Conservation (phyloP, 2,329 filamentous ascomycete genomes). For the Fusarium austroafricanum region DNA sequence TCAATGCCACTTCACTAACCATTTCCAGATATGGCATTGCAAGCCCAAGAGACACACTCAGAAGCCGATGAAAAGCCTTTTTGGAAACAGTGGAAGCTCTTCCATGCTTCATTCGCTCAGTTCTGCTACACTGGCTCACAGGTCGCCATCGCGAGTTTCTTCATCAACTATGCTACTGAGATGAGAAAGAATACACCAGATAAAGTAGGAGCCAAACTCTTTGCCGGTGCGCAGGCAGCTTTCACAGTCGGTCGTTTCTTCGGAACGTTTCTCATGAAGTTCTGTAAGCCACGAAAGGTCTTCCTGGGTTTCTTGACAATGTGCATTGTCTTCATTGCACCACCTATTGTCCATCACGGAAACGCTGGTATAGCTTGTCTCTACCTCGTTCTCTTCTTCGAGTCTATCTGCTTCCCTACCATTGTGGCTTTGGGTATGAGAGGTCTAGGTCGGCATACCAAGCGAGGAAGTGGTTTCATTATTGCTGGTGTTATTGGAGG, state of each 20-base stretch:
- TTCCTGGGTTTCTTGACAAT: constrained; percentile 73
- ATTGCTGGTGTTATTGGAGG: constrained; percentile 78
- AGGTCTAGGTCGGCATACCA: constrained; percentile 79
- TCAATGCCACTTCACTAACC: constrained; percentile 7
- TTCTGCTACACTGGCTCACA: constrained; percentile 85
- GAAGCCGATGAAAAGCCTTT: constrained; percentile 71
- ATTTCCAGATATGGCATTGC: constrained; percentile 69
- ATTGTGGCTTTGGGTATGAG: constrained; percentile 83
- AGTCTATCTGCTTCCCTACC: constrained; percentile 83
- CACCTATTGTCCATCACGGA: constrained; percentile 60
- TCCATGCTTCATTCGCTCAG: constrained; percentile 80
- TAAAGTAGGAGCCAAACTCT: constrained; percentile 70
- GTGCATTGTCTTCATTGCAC: constrained; percentile 71
- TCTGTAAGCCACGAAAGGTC: constrained; percentile 72
- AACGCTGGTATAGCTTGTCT: constrained; percentile 69
- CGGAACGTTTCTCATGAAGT: constrained; percentile 75
- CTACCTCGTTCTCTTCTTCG: constrained; percentile 80
- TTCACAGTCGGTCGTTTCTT: constrained; percentile 80
- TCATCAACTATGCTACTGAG: constrained; percentile 78
- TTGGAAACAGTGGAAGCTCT: constrained; percentile 77
- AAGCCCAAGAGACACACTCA: constrained; percentile 66
- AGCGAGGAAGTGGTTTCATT: constrained; percentile 77
- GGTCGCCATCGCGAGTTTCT: constrained; percentile 73
- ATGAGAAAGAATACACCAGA: constrained; percentile 64
- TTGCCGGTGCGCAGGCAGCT: constrained; percentile 78